Percentiles rank a stretch among this genome's conserved stretches.
Conservation (phyloP, 352 stramenopile genomes). For the Pythium diclinum region DNA sequence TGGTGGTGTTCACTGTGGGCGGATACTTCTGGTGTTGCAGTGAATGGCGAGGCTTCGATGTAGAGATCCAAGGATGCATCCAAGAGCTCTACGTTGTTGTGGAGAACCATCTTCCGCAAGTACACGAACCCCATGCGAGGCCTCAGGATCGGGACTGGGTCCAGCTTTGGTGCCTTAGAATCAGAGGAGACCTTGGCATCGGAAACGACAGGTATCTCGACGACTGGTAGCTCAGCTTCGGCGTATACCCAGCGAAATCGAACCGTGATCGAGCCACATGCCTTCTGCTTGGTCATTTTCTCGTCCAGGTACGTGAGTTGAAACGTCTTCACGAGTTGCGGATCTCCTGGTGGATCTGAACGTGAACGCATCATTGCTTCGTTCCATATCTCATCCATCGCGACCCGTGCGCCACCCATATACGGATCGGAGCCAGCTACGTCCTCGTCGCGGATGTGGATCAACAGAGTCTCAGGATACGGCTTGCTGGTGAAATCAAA, state of each 20-base stretch:
- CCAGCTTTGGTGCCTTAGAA: neutral
- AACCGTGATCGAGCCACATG: slow-evolving; percentile 35
- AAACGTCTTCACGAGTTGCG: slow-evolving; percentile 32
- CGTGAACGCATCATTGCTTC: slow-evolving; percentile 4
- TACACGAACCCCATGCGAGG: slow-evolving; percentile 24
- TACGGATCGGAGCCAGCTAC: slow-evolving; percentile 35
- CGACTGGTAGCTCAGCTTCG: slow-evolving; percentile 26
- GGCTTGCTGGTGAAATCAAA: slow-evolving; percentile 38
- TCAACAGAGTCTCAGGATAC: slow-evolving; percentile 28
- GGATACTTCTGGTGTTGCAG: neutral
- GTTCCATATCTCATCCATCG: slow-evolving; percentile 33
- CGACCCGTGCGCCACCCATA: slow-evolving; percentile 40
- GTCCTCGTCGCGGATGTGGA: slow-evolving; percentile 47
- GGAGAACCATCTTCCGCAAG: slow-evolving; percentile 27
- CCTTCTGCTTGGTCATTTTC: slow-evolving; percentile 41
- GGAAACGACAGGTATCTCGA: neutral
- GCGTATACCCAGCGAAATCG: slow-evolving; percentile 43
- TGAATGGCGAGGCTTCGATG: slow-evolving; percentile 26
- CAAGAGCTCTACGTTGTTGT: slow-evolving; percentile 25
- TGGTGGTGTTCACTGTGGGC: neutral
- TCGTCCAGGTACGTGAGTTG: slow-evolving; percentile 37
- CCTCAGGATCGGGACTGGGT: slow-evolving; percentile 5
- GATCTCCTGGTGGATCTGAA: slow-evolving; percentile 20
- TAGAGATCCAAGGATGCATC: slow-evolving; percentile 40
- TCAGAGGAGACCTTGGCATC: neutral